Conservation (phyloP, 2,329 filamentous ascomycete genomes). For the Penicillium sp. region DNA sequence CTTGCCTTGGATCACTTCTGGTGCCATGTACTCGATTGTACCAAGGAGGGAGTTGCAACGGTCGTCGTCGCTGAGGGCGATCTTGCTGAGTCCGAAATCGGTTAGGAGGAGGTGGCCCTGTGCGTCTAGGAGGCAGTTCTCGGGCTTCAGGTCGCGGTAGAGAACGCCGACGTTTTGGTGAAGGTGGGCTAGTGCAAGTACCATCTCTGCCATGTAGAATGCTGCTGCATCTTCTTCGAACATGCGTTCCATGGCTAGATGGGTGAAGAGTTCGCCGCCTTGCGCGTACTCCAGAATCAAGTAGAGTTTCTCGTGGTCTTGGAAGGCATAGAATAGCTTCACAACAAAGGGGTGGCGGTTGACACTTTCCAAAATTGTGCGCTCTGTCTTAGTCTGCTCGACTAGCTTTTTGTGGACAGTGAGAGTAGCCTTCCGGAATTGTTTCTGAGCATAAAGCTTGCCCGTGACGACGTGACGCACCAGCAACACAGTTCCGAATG, state of each 20-base stretch:
- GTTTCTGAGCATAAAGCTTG: constrained; percentile 92
- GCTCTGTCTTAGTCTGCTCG: constrained; percentile 96
- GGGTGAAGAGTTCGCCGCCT: constrained; percentile 95
- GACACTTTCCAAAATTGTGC: constrained; percentile 89
- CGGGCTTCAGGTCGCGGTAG: constrained; percentile 95
- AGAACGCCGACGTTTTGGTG: constrained; percentile 90
- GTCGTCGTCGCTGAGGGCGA: constrained; percentile 69
- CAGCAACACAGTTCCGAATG: constrained; percentile 89
- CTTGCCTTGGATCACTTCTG: constrained; percentile 83
- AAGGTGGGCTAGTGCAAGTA: constrained; percentile 87
- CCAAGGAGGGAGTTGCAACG: constrained; percentile 87
- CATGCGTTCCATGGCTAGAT: constrained; percentile 90
- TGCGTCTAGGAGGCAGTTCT: constrained; percentile 90
- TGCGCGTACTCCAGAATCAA: constrained; percentile 96
- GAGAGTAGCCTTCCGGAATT: constrained; percentile 94
- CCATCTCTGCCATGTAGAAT: constrained; percentile 99
- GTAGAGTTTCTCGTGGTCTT: constrained; percentile 96
- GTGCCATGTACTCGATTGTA: constrained; percentile 98
- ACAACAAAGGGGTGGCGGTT: constrained; percentile 97
- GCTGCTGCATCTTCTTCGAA: constrained; percentile 84
- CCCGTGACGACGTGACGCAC: constrained; percentile 88
- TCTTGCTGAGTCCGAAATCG: constrained; percentile 96
- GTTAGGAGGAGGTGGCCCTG: constrained; percentile 92
- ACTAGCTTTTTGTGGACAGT: constrained; percentile 94
- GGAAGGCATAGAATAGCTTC: constrained; percentile 96